A percentile compares a stretch with the other conserved stretches of the same genome.
Evolutionary conservation across 768 basidiomycete genomes (phyloP).

Genomic region (Trametes meyenii): DNA sequence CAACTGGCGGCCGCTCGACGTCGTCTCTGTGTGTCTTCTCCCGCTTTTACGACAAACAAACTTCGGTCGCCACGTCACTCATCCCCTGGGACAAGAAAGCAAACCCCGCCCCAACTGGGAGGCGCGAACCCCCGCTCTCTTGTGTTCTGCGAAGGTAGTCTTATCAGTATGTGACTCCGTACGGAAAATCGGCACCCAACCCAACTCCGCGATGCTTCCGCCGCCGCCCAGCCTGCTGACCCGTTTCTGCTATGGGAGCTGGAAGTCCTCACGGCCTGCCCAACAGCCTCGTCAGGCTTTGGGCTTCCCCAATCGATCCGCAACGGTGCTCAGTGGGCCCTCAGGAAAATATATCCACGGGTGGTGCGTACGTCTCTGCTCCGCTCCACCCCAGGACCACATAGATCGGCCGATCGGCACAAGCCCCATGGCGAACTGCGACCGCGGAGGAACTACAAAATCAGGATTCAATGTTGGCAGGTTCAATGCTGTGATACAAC

Average conservation of each 20-base stretch:
- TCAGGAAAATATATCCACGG: neutral
- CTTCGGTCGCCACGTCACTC: constrained; percentile 3
- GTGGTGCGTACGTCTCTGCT: neutral
- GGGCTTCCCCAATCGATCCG: neutral
- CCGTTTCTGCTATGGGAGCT: neutral
- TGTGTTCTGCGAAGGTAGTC: neutral
- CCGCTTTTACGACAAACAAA: neutral
- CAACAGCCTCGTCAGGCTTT: neutral
- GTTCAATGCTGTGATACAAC: neutral
- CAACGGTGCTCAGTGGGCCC: neutral
- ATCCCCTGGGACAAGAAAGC: neutral
- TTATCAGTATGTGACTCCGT: constrained; percentile 1
- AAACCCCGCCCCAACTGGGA: neutral
- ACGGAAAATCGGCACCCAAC: constrained; percentile 3
- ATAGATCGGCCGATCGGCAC: constrained; percentile 4
- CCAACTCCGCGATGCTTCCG: constrained; percentile 11
- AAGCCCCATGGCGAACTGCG: constrained; percentile 10
- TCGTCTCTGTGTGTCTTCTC: neutral
- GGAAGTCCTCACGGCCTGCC: neutral
- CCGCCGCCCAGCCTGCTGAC: neutral
- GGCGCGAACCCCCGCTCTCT: neutral
- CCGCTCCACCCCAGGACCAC: neutral
- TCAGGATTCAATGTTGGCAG: neutral
- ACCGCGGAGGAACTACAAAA: neutral
- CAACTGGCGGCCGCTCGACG: neutral